Base-by-base conservation (phyloP, 805 yeast genomes). In the Sugiyamaella mastotermitis region DNA sequence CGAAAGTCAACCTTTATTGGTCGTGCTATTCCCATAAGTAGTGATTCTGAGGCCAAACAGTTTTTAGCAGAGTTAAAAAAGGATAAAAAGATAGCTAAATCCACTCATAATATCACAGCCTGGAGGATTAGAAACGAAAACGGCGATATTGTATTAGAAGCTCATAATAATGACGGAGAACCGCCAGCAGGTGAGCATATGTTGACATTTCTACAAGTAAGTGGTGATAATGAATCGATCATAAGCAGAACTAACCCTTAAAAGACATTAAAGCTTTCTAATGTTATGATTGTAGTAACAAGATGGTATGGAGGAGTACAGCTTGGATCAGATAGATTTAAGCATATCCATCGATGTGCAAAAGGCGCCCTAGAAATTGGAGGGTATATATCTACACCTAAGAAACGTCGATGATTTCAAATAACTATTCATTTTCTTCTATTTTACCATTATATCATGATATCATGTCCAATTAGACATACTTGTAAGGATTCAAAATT, bases 401-500 rank as follows among this genome's bases (percentile, higher is more conserved):
- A n/a, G n/a, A n/a, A n/a, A n/a, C n/a, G n/a, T n/a, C n/a, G n/a
- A n/a, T n/a, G n/a, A n/a, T n/a, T n/a, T n/a, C n/a, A n/a, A n/a
- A n/a, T n/a, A n/a, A n/a, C n/a, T n/a, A n/a, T n/a, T n/a, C n/a
- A n/a, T n/a, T n/a, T n/a, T n/a, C n/a, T n/a, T n/a, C n/a, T n/a
- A n/a, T n/a, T n/a, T n/a, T n/a, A n/a, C n/a, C n/a, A n/a, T n/a
- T n/a, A n/a, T n/a, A n/a, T n/a, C n/a, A n/a, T n/a, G n/a, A n/a
- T n/a, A n/a, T n/a, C n/a, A n/a, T n/a, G 15, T 14, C 30, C n/a
- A 21, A 13, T 56, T 65, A 82, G 33, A 87, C 68, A 57, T 88
- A 92, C 61, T 90, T 90, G 68, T 90, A 92, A 18, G 98, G 98
- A 60, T 92, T 92, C 72, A 92, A 62, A 53, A 92, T 92, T 16